Percentiles rank a stretch among this genome's conserved stretches.
Conservation (phyloP, 805 yeast species). For the Candida schatavii region DNA sequence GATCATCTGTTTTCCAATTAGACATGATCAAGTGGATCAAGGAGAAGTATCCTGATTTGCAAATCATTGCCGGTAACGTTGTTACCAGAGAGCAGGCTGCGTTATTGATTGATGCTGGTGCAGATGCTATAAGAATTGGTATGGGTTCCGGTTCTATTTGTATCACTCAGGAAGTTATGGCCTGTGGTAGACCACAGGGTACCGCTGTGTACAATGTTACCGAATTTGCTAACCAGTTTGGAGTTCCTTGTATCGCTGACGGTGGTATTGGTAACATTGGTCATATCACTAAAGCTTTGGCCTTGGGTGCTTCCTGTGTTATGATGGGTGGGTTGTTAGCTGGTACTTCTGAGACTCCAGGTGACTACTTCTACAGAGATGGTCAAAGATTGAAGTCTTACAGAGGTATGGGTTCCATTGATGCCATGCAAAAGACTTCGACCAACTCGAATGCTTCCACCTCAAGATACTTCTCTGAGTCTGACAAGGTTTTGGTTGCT, state of each 20-base stretch:
- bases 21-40: constrained; percentile 93
- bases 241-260: constrained; percentile 98
- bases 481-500: constrained; percentile 93
- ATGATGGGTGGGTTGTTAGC: constrained; percentile 99
- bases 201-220: constrained; percentile 95
- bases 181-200: constrained; percentile 99
- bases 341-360: constrained; percentile 98
- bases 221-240: constrained; percentile 91
- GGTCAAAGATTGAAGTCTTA: constrained; percentile 96
- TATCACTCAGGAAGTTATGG: constrained; percentile 99
- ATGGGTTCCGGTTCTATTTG: constrained; percentile 99
- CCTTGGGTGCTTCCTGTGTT: constrained; percentile 94
- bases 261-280: constrained; percentile 99
- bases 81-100: constrained; percentile 99
- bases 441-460: constrained; percentile 94
- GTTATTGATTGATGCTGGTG: constrained; percentile 88
- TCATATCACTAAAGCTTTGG: constrained; percentile 94
- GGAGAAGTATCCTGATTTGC: constrained; percentile 68
- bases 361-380: constrained; percentile 95
- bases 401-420: constrained; percentile 99
- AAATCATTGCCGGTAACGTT: constrained; percentile 97
- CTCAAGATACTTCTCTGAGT: constrained; percentile 95
- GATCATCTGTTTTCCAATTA: constrained; percentile 93
- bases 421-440: constrained; percentile 94
- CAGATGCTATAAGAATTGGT: constrained; percentile 97